Evolutionary conservation across 495 filamentous ascomycete species (phyloP).

Genomic region (Clohesyomyces aquaticus): DNA sequence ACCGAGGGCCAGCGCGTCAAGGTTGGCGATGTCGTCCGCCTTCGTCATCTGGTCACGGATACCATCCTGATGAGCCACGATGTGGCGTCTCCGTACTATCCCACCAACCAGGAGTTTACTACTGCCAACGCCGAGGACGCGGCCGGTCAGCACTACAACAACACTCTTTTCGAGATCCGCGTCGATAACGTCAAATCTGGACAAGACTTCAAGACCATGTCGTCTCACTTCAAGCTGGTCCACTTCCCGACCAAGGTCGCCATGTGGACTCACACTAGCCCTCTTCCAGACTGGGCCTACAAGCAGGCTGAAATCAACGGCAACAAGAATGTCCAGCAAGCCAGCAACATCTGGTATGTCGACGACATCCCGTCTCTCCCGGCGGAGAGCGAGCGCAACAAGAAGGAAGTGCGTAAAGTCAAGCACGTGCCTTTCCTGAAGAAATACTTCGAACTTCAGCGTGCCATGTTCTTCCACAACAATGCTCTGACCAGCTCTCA

Average conservation of each 20-base stretch:
- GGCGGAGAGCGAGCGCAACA: conserved; percentile 66
- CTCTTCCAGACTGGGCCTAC: conserved; percentile 93
- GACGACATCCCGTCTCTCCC: conserved; percentile 85
- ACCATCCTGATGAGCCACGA: conserved; percentile 92
- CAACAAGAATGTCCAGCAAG: conserved; percentile 91
- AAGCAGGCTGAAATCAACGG: conserved; percentile 99
- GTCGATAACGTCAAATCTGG: conserved; percentile 81
- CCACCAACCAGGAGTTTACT: conserved; percentile 98
- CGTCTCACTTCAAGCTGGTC: conserved; percentile 91
- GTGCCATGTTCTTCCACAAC: conserved; percentile 99
- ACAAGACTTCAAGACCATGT: conserved; percentile 86
- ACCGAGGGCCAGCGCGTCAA: conserved; percentile 64
- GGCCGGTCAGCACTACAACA: conserved; percentile 76
- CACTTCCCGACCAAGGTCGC: conserved; percentile 93
- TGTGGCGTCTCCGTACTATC: conserved; percentile 95
- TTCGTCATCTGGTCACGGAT: conserved; percentile 85
- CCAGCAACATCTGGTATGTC: conserved; percentile 91
- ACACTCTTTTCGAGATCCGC: conserved; percentile 90
- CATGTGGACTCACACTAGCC: conserved; percentile 96
- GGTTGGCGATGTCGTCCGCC: conserved; percentile 85
- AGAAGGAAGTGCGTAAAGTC: conserved; percentile 72
- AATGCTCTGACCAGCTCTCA: conserved; percentile 96
- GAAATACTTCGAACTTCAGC: conserved; percentile 96
- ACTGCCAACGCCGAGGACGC: conserved; percentile 74
- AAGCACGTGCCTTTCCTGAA: conserved; percentile 84